Evolutionary conservation across 352 stramenopile species (phyloP).

Genomic region (Globisporangium megalacanthum): DNA sequence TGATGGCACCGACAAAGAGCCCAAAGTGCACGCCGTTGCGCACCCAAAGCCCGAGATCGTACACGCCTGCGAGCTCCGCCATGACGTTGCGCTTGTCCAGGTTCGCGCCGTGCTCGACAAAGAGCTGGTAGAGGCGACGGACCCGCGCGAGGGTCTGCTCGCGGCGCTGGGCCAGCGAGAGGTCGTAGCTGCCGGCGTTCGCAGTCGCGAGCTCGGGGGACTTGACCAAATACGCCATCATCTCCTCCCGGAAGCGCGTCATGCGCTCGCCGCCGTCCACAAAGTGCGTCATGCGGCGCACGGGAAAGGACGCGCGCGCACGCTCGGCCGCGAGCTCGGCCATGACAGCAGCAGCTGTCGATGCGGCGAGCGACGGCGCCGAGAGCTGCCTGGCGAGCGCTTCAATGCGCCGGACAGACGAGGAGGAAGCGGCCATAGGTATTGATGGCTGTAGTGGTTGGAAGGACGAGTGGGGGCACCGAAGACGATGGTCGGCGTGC

Average conservation of each 20-base stretch:
- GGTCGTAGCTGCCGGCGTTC: conserved; percentile 37
- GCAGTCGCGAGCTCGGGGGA: conserved; percentile 33
- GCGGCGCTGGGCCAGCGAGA: conserved; percentile 42
- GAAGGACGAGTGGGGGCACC: neutral
- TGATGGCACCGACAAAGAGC: conserved; percentile 74
- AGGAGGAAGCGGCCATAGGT: conserved; percentile 25
- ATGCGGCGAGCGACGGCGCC: conserved; percentile 23
- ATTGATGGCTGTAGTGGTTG: neutral
- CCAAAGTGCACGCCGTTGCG: conserved; percentile 82
- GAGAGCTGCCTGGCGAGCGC: conserved; percentile 47
- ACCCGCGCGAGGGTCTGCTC: conserved; percentile 47
- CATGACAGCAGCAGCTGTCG: conserved; percentile 32
- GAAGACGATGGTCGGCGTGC: neutral
- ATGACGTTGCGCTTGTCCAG: conserved; percentile 55
- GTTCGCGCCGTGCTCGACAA: conserved; percentile 48
- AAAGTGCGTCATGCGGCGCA: conserved; percentile 53
- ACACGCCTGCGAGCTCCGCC: conserved; percentile 56
- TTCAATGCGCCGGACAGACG: conserved; percentile 31
- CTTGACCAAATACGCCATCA: conserved; percentile 42
- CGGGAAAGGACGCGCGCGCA: conserved; percentile 35
- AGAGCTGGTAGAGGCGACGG: conserved; percentile 51
- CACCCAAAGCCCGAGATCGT: conserved; percentile 60
- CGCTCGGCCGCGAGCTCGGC: conserved; percentile 50
- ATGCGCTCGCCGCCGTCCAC: conserved; percentile 42
- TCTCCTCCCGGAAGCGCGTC: conserved; percentile 42